Evolutionary conservation across 1,284 basidiomycete species (phyloP).

Genomic region (Cutaneotrichosporon curvatum): DNA sequence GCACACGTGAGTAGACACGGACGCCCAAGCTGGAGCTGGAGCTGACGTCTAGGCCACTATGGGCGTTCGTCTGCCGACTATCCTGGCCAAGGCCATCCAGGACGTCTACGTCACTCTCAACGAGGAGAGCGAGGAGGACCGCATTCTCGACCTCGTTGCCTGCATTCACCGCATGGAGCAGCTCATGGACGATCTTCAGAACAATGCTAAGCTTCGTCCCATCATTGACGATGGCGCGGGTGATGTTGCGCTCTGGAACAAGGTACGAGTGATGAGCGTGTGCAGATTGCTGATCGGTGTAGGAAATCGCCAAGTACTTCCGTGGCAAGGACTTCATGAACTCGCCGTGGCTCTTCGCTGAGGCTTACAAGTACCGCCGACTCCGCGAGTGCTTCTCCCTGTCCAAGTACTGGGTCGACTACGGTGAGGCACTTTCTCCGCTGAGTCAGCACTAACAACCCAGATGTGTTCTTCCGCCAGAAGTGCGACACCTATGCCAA

Average conservation of each 20-base stretch:
- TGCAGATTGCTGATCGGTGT: neutral
- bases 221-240: conserved; percentile 90
- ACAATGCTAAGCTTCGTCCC: conserved; percentile 69
- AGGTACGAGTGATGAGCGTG: conserved; percentile 47
- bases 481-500: conserved; percentile 46
- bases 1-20: conserved; percentile 55
- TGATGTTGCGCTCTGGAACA: conserved; percentile 95
- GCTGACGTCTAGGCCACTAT: conserved; percentile 59
- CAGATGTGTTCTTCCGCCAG: conserved; percentile 71
- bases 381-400: conserved; percentile 92
- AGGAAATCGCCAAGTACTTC: conserved; percentile 83
- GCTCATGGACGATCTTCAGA: conserved; percentile 72
- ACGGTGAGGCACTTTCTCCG: conserved; percentile 52
- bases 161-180: conserved; percentile 82
- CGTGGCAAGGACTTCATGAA: conserved; percentile 97
- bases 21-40: neutral
- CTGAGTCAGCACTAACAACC: neutral
- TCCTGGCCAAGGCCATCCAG: conserved; percentile 92
- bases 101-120: conserved; percentile 87
- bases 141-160: conserved; percentile 72
- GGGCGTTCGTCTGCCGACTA: conserved; percentile 89
- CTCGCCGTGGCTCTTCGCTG: conserved; percentile 87
- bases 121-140: conserved; percentile 73
- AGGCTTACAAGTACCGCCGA: conserved; percentile 95
- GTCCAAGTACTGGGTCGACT: conserved; percentile 83